phyloP scores from a whole-genome alignment of 805 yeast genomes.

The Saturnispora dispora region DNA sequence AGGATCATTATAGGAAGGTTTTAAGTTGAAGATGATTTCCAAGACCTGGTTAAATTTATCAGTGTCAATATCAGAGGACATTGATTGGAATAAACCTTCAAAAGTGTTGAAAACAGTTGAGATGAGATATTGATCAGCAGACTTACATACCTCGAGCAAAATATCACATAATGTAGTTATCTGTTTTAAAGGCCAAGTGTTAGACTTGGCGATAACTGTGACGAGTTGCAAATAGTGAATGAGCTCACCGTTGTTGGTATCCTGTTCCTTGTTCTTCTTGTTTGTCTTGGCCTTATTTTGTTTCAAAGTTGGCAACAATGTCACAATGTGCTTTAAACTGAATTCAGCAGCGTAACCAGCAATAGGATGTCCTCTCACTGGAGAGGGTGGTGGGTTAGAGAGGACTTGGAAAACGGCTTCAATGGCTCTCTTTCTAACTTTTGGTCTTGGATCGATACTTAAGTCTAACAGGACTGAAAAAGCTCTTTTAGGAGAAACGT shows the following conservation, averaged over 20 bases:
- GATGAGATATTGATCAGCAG: conserved; percentile 79
- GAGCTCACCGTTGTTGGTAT: conserved; percentile 44
- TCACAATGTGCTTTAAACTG: conserved; percentile 46
- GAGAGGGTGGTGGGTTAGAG: conserved; percentile 58
- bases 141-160: conserved; percentile 64
- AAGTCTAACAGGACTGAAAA: conserved; percentile 68
- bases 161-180: conserved; percentile 69
- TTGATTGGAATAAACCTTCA: conserved; percentile 64
- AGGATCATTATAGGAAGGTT: conserved; percentile 74
- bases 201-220: conserved; percentile 58
- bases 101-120: conserved; percentile 76
- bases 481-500: conserved; percentile 71
- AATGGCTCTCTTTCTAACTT: conserved; percentile 89
- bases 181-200: conserved; percentile 72
- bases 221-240: conserved; percentile 75
- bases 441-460: conserved; percentile 83
- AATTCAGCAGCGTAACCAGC: conserved; percentile 60
- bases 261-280: conserved; percentile 35
- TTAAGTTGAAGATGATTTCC: conserved; percentile 64
- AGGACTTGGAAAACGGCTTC: conserved; percentile 72
- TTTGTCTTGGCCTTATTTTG: conserved; percentile 9
- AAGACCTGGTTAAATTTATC: conserved; percentile 57
- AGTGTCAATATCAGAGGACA: conserved; percentile 43
- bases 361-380: conserved; percentile 71
- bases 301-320: conserved; percentile 33